phyloP scores from a whole-genome alignment of 345 rosid species.

The Atalantia buxifolia region DNA sequence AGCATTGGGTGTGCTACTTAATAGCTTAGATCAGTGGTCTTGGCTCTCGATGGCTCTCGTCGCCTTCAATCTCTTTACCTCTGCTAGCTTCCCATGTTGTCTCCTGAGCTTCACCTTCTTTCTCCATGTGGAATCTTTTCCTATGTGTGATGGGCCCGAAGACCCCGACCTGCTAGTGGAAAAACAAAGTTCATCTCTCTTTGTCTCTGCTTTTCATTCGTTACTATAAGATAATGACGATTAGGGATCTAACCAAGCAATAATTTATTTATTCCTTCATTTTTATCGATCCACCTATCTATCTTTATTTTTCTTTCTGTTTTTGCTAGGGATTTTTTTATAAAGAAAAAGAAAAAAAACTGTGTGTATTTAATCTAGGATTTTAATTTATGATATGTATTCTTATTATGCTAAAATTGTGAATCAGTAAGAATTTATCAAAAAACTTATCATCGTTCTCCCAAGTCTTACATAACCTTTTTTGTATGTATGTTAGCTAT shows the following conservation, averaged over 20 bases:
- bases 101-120: constrained; percentile 1
- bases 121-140: constrained; percentile 12
- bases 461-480: too few relatives aligned
- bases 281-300: too few relatives aligned
- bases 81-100: constrained; percentile 58
- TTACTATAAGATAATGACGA: constrained; percentile 82
- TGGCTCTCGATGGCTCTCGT: constrained; percentile 87
- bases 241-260: constrained; percentile 12
- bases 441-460: too few relatives aligned
- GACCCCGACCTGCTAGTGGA: constrained; percentile 60
- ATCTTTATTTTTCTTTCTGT: too few relatives aligned
- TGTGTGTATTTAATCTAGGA: constrained; percentile 5
- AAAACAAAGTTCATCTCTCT: constrained; percentile 77
- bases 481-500: too few relatives aligned
- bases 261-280: too few relatives aligned
- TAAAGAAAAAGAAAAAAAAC: not conserved
- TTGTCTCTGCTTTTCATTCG: constrained; percentile 81
- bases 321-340: not conserved
- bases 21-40: constrained; percentile 84
- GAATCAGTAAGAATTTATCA: not conserved
- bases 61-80: constrained; percentile 72
- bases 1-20: constrained; percentile 60
- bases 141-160: constrained; percentile 35
- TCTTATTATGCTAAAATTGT: not conserved
- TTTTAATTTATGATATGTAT: constrained; percentile 10